A percentile compares a stretch with the other conserved stretches of the same genome.
Conservation (phyloP, 805 yeast genomes). For the Candida orba region DNA sequence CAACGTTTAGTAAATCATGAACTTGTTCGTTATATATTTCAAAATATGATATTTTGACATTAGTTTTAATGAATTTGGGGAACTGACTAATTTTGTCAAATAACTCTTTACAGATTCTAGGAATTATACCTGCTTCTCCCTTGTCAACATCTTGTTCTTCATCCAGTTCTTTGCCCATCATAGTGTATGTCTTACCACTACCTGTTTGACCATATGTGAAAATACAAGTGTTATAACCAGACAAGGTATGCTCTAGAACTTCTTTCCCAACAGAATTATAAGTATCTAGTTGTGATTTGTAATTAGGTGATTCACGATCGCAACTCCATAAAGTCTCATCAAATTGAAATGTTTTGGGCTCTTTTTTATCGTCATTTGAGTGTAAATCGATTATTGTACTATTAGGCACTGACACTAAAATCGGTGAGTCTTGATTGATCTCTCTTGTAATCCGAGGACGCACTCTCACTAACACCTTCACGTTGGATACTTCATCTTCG, state of each 20-base stretch:
- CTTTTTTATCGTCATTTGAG: conserved; percentile 7
- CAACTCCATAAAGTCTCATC: conserved; percentile 48
- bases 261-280: conserved; percentile 52
- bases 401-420: conserved; percentile 17
- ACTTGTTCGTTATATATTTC: conserved; percentile 79
- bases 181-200: conserved; percentile 46
- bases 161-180: conserved; percentile 44
- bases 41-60: conserved; percentile 51
- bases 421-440: conserved; percentile 6
- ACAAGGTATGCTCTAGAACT: conserved; percentile 52
- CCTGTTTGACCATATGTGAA: conserved; percentile 64
- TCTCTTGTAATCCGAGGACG: conserved; percentile 33
- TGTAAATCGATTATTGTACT: conserved; percentile 9
- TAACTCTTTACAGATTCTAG: conserved; percentile 48
- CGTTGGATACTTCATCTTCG: conserved; percentile 19
- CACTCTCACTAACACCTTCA: conserved; percentile 46
- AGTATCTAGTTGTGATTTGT: conserved; percentile 41
- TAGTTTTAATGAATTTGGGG: conserved; percentile 30
- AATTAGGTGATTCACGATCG: conserved; percentile 26
- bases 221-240: conserved; percentile 68
- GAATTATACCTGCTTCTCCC: conserved; percentile 57
- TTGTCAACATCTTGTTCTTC: conserved; percentile 31
- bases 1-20: conserved; percentile 43
- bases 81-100: conserved; percentile 32
- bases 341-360: conserved; percentile 35